phyloP scores from a whole-genome alignment of 148 eudicot genomes.

The Vaccinium darrowii region DNA sequence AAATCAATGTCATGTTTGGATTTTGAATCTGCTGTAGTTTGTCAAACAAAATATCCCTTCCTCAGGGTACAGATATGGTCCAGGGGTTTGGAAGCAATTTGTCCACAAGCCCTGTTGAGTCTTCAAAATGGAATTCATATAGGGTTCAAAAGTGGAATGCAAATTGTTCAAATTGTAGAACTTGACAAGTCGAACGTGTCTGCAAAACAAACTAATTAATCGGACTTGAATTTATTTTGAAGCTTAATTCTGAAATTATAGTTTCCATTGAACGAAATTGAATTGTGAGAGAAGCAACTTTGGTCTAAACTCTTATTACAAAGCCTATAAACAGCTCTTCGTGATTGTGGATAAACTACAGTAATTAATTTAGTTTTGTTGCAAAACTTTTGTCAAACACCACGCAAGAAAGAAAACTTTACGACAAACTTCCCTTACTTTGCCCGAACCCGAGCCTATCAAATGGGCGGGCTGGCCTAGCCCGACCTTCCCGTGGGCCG shows the following conservation, averaged over 20 bases:
- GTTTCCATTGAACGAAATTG: too few relatives aligned
- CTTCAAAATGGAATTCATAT: background rate
- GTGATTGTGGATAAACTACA: background rate
- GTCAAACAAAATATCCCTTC: background rate
- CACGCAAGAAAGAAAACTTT: background rate
- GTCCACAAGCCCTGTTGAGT: background rate
- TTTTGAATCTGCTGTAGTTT: background rate
- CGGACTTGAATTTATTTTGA: background rate
- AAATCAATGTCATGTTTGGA: background rate
- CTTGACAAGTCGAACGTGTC: background rate
- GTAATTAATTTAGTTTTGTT: background rate
- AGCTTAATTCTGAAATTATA: background rate
- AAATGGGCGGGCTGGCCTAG: too few relatives aligned
- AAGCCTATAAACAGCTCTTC: background rate
- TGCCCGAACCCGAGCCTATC: too few relatives aligned
- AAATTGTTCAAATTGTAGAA: background rate
- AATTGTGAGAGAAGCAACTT: background rate
- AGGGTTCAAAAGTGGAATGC: background rate
- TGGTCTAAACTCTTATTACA: too few relatives aligned
- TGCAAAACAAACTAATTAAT: background rate
- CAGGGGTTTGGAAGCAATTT: background rate
- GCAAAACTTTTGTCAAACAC: background rate
- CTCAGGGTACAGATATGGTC: background rate
- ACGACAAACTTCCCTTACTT: too few relatives aligned
- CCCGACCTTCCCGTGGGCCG: too few relatives aligned